Evolutionary conservation across 352 stramenopile genomes (phyloP), one percentile per base, ranked within the genome.

Genomic region (Phytophthora kernoviae): DNA sequence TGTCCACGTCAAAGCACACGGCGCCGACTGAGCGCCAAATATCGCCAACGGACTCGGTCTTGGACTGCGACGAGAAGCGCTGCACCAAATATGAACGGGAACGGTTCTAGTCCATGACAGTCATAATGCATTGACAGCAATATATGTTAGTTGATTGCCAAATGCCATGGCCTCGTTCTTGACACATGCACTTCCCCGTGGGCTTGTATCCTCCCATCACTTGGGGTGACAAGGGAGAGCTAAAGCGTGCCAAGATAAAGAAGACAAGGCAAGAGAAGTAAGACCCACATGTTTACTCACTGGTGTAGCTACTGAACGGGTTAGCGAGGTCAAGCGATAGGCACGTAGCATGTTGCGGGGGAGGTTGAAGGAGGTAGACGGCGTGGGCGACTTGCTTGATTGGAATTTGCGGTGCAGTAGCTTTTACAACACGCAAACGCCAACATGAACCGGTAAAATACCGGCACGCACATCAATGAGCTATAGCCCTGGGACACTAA

Each of bases 1-100:
- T 98, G 80, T 99, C 97, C 0, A 99, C 97, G 65, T 99, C 94
- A 52, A 94, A 94, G 68, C 85, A 95, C 22, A 95, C 84, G 26
- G 84, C 87, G 12, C 71, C 69, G 1, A 93, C 73, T 0, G 79
- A 88, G n/a, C 80, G 75, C 82, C 82, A 92, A 20, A 89, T 60
- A 14, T 88, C 78, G 52, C 68, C 75, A 36, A 65, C 54, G 7
- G 58, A 60, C 54, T 62, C 50, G 14, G 47, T 27, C 52, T 71
- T 49, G 12, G 68, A n/a, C 12, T 34, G 18, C 3, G 50, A 65
- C 44, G 44, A 64, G 51, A 69, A 71, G 51, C 59, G 65, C 11
- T 76, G 43, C 36, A 64, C 26, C 48, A 72, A 15, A 24, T 58
- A 65, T 0, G 50, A 40, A 7, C 53, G 65, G 21, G 46, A 27